These are phyloP conservation scores for Margaritispora aquatica DNA, from an alignment of 495 filamentous ascomycete species.

Conservation along the genomic window DNA sequence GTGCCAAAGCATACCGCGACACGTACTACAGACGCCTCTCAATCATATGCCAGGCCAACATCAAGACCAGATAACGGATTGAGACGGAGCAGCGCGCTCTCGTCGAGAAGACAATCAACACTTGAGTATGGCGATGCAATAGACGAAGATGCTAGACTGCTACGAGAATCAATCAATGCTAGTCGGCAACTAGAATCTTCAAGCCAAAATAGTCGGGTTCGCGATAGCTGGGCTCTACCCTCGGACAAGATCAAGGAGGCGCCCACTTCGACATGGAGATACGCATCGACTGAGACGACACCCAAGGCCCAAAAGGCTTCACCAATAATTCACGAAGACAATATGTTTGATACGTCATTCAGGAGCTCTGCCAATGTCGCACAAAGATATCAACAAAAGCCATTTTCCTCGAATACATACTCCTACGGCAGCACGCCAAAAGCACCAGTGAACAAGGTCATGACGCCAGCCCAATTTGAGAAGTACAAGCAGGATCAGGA, in stretches of 20 bases:
- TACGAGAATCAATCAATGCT: slow-evolving; percentile 55
- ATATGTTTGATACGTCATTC: slow-evolving; percentile 35
- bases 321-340: slow-evolving; percentile 12
- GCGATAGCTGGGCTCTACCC: slow-evolving; percentile 22
- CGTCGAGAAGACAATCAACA: slow-evolving; percentile 34
- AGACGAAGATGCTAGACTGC: slow-evolving; percentile 63
- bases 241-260: slow-evolving; percentile 29
- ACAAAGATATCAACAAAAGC: slow-evolving; percentile 26
- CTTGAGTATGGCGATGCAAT: slow-evolving; percentile 39
- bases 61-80: slow-evolving; percentile 28
- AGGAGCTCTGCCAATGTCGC: slow-evolving; percentile 44
- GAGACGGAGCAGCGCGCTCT: slow-evolving; percentile 41
- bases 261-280: slow-evolving; percentile 28
- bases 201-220: slow-evolving; percentile 28
- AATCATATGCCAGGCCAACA: neutral
- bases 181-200: slow-evolving; percentile 31
- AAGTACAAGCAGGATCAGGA: slow-evolving; percentile 76
- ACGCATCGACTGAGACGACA: slow-evolving; percentile 17
- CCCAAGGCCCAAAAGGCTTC: slow-evolving; percentile 15
- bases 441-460: slow-evolving; percentile 59
- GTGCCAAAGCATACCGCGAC: slow-evolving; percentile 30
- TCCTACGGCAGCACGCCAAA: slow-evolving; percentile 35
- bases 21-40: slow-evolving; percentile 5
- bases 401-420: neutral
- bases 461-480: slow-evolving; percentile 87